Conservation (phyloP, 352 stramenopile genomes). For the Elongisporangium senticosum region DNA sequence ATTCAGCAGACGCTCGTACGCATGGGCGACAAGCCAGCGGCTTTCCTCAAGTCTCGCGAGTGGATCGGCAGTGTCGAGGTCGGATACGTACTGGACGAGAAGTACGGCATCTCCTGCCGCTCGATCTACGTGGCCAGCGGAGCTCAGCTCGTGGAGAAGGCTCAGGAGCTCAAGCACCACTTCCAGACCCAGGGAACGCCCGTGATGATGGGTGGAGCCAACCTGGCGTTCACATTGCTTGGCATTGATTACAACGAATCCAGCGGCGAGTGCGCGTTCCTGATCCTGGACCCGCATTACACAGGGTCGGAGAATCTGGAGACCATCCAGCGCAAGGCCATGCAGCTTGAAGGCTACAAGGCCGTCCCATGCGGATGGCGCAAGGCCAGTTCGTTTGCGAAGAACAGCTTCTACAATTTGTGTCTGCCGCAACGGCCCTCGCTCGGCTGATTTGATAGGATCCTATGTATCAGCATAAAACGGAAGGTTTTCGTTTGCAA, state of each 20-base stretch:
- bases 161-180: conserved; percentile 63
- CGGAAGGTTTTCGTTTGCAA: too few relatives aligned
- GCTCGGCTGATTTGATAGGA: too few relatives aligned
- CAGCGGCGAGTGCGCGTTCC: conserved; percentile 57
- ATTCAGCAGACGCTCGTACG: conserved; percentile 76
- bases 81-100: conserved; percentile 73
- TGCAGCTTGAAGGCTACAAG: conserved; percentile 71
- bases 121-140: conserved; percentile 60
- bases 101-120: conserved; percentile 68
- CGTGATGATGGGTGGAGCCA: conserved; percentile 83
- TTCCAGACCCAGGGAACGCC: conserved; percentile 75
- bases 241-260: conserved; percentile 67
- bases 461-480: too few relatives aligned
- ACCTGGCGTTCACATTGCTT: conserved; percentile 78
- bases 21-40: conserved; percentile 73
- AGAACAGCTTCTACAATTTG: conserved; percentile 72
- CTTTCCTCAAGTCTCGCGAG: conserved; percentile 60
- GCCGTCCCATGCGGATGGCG: conserved; percentile 63
- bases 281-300: conserved; percentile 85
- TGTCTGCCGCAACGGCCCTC: conserved; percentile 62
- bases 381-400: conserved; percentile 46
- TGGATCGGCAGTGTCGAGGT: conserved; percentile 87
- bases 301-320: conserved; percentile 55
- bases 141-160: conserved; percentile 45
- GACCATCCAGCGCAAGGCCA: conserved; percentile 56